Evolutionary conservation across 164 flowering plant species (phyloP).

Genomic region (Chimonanthus praecox): DNA sequence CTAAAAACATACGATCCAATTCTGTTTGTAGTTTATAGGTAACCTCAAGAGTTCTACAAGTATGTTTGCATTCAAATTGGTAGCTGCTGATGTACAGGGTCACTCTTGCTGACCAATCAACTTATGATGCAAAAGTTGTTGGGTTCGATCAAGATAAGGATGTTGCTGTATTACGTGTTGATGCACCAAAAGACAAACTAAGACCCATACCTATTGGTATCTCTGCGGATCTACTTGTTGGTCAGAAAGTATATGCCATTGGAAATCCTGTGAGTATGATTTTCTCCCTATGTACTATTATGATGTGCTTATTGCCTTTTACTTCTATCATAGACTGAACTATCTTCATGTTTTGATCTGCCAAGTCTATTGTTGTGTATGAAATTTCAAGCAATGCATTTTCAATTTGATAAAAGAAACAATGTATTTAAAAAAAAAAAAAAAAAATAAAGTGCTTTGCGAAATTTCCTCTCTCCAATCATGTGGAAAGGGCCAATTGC

Average conservation of each 20-base stretch:
- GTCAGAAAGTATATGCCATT: constrained; percentile 96
- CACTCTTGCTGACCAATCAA: constrained; percentile 90
- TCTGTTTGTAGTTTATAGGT: too few species aligned
- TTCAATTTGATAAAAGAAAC: too few species aligned
- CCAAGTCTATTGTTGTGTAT: background rate
- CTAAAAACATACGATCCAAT: too few species aligned
- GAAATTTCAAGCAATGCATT: too few species aligned
- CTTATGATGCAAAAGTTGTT: constrained; percentile 87
- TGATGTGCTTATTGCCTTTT: background rate
- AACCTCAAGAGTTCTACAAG: too few species aligned
- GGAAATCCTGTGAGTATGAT: constrained; percentile 81
- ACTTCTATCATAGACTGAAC: too few species aligned
- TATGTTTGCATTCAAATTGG: constrained; percentile 3
- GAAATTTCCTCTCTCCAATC: too few species aligned
- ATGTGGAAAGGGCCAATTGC: too few species aligned
- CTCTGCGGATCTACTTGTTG: constrained; percentile 95
- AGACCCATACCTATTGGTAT: constrained; percentile 89
- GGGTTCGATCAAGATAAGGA: constrained; percentile 99
- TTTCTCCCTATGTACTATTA: background rate
- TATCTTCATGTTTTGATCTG: background rate
- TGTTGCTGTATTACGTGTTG: constrained; percentile 84
- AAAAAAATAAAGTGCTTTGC: too few species aligned
- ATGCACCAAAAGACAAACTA: constrained; percentile 79
- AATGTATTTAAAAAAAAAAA: too few species aligned
- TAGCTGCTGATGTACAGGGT: constrained; percentile 53